Evolutionary conservation across 257 asterid species (phyloP), one percentile per base, ranked within the genome.

Genomic region (Phtheirospermum japonicum): DNA sequence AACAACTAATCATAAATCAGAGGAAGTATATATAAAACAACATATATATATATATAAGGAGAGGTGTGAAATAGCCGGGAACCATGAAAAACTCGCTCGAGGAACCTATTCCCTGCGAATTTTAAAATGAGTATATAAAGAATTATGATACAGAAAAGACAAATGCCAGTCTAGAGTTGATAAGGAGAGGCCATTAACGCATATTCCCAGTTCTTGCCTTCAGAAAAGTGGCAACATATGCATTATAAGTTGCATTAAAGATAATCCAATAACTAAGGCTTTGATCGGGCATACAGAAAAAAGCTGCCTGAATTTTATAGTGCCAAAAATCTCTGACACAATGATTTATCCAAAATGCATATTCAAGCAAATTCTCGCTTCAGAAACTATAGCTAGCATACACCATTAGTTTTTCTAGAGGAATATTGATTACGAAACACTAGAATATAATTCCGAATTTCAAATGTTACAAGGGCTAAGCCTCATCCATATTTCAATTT

Each of bases 101-200:
- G 71, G 90, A 81, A 59, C 82, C 85, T 59, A 92, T 42, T 34
- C 95, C 98, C 96, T 91, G 95, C n/a, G 33, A 57, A 69, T 57
- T 66, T 58, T 5, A 14, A 64, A 57, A 73, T 4, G 43, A 67
- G 64, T 2, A 26, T 23, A 14, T 6, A 48, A 5, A 0, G 51
- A 45, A 4, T 17, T 36, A 2, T 9, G 42, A 36, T 1, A 36
- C 52, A 4, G 10, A 65, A 71, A 36, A 64, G 66, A 67, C 63
- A 61, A 68, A 13, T 46, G 33, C 40, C 34, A 56, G 51, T 53
- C 49, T 43, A 31, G 17, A 46, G 51, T 9, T 19, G 63, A 65
- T 31, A 63, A 48, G 32, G 23, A 56, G 12, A 48, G 26, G 54
- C 26, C 26, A 16, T 48, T 18, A 59, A 60, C 18, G 18, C 70